Evolutionary conservation across 2,329 filamentous ascomycete species (phyloP), one percentile per base, ranked within the genome.

Genomic region (Xylaria arbuscula): DNA sequence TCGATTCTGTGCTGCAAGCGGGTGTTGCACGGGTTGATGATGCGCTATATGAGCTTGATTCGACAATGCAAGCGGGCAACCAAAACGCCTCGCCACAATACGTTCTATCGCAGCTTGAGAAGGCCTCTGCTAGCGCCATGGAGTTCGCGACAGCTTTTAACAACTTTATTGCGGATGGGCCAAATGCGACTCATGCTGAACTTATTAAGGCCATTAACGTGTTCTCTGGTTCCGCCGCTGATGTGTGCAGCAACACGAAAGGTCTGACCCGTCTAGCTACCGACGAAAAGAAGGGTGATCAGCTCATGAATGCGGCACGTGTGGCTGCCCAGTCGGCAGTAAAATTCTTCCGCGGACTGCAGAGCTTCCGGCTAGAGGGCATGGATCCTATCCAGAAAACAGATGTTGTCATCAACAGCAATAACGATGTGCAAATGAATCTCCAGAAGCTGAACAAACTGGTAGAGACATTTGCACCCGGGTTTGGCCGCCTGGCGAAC

Each of bases 101-200:
- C 78, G 94, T 99, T 13, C 86, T 99, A 59, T 98, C 95, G 1
- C 95, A 98, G 80, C 94, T 98, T 67, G 96, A 99, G 79, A 99
- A 98, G 84, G 94, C 96, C 0, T 96, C 94, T 8, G 90, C 94
- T 10, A 97, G 90, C 72, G 93, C 96, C 13, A 98, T 97, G 81
- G 96, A 99, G 79, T 99, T 99, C 81, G 96, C 95, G 1, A 98
- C 95, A 0, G 91, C 96, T 0, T 99, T 98, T 86, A 99, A 98
- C 84, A 97, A 97, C 81, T 98, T 97, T 80, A 97, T 99, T 75
- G 96, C 95, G 8, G 96, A 99, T 78, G 96, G 96, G 0, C 94
- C 95, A 5, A 97, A 94, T 80, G 93, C 93, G 78, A 90, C 90
- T 10, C 93, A 98, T 76, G 89, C 92, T 1, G 94, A 97, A 68